Evolutionary conservation across 495 filamentous ascomycete genomes (phyloP).

Genomic region (Amniculicola lignicola): DNA sequence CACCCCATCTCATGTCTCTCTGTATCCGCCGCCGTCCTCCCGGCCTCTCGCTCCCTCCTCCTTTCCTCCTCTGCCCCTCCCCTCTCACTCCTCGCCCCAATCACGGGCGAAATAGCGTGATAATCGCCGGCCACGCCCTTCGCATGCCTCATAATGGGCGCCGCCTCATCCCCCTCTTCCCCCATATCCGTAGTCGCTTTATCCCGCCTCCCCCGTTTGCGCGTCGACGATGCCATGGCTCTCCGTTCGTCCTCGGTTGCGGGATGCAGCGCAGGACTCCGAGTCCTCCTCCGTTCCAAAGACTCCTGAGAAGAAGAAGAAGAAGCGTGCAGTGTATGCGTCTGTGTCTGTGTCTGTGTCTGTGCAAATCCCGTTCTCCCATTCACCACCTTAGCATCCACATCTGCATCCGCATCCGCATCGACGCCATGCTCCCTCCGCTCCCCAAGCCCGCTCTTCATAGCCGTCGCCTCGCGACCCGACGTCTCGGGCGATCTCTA

Average conservation of each 20-base stretch:
- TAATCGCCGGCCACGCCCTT: constrained; percentile 12
- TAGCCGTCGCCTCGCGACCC: not conserved
- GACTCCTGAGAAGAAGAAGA: not conserved
- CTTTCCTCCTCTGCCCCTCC: not conserved
- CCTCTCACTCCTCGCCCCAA: constrained; percentile 10
- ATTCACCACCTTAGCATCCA: too few species aligned
- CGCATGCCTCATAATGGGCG: constrained; percentile 24
- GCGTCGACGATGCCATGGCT: not conserved
- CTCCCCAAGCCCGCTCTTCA: too few species aligned
- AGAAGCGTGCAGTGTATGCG: too few species aligned
- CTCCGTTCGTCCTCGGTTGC: not conserved
- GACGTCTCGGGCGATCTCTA: not conserved
- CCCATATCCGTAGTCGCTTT: not conserved
- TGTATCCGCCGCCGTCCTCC: constrained; percentile 23
- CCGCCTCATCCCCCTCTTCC: constrained; percentile 18
- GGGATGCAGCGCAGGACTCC: not conserved
- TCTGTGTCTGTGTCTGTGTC: too few species aligned
- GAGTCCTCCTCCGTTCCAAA: not conserved
- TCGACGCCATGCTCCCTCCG: too few species aligned
- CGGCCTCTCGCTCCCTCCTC: constrained; percentile 27
- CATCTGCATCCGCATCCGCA: too few species aligned
- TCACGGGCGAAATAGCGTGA: constrained; percentile 23
- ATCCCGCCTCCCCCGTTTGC: not conserved
- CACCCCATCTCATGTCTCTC: constrained; percentile 42
- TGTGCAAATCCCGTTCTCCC: too few species aligned